Base-by-base conservation (phyloP, 208 protist species). In the Leishmania aethiopica region DNA sequence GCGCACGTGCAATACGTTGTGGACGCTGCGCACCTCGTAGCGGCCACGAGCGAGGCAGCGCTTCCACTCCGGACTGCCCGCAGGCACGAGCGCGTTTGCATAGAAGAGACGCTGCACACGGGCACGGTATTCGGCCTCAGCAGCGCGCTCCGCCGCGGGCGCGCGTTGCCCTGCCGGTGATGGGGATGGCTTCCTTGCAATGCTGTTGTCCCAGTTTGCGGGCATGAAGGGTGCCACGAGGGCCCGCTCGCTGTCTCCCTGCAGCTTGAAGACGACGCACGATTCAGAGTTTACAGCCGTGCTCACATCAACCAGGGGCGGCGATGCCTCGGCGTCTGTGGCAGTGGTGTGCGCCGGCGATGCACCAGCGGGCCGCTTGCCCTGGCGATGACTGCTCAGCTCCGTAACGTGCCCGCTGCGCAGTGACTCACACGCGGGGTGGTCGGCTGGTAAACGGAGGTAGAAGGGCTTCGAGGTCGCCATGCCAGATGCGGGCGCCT, bases 41-140 rank as follows among this genome's bases (percentile, higher is more conserved):
- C 93, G 90, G 3, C 93, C 93, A 35, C 86, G 84, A 2, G 93
- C 93, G 32, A 96, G 86, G 42, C 89, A 85, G 47, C 85, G 89
- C 75, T 89, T 90, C 84, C 88, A 94, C 84, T 91, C 91, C 25
- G 81, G 49, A 75, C 83, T 81, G 17, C 84, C 89, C 5, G 81
- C 78, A 11, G 79, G 66, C 42, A 91, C 79, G 51, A 86, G 79
- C 4, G 89, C 87, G 8, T 85, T 80, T 19, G 81, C 82, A 60
- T 75, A 88, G 82, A 96, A 96, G 25, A 86, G 83, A 47, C 86
- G 78, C 80, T 94, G 93, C 70, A 96, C 88, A 22, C 77, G 84
- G 13, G 83, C 89, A 19, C 92, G 86, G 70, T 90, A 96, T 45
- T 77, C 70, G 3, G 84, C 73, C 40, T 81, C 77, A 1, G 88